Percentiles rank a stretch among this genome's conserved stretches.
phyloP scores from a whole-genome alignment of 2,329 filamentous ascomycete genomes.

The Xylariaceae sp. region DNA sequence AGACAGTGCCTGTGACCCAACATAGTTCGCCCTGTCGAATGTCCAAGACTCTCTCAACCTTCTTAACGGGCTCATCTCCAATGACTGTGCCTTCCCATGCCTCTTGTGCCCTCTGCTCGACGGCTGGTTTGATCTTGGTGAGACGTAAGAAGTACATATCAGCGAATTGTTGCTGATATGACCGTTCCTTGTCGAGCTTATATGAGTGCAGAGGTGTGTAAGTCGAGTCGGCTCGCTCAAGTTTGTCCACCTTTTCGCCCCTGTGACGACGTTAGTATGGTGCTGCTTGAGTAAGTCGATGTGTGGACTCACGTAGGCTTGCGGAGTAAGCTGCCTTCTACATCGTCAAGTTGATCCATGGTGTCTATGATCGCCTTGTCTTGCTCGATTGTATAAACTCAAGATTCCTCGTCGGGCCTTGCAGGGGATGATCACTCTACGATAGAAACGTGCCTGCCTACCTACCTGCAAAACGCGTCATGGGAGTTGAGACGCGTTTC shows the following conservation, averaged over 20 bases:
- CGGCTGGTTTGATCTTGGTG: constrained; percentile 77
- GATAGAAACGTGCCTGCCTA: neutral
- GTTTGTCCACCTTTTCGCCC: constrained; percentile 34
- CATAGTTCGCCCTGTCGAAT: constrained; percentile 93
- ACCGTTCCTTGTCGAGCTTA: constrained; percentile 62
- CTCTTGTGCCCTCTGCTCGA: constrained; percentile 68
- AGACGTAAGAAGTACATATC: constrained; percentile 97
- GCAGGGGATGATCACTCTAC: neutral
- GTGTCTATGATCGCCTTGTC: constrained; percentile 1
- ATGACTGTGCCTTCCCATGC: constrained; percentile 78
- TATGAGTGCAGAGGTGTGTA: constrained; percentile 79
- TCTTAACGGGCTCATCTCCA: constrained; percentile 68
- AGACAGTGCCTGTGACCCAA: constrained; percentile 92
- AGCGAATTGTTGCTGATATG: constrained; percentile 92
- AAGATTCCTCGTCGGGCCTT: neutral
- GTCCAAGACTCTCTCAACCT: constrained; percentile 85
- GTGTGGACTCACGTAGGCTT: constrained; percentile 43
- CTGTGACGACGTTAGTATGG: constrained; percentile 28
- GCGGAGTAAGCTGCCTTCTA: constrained; percentile 42
- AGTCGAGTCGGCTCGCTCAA: constrained; percentile 50
- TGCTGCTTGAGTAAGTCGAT: neutral
- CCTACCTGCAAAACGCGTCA: constrained; percentile 2
- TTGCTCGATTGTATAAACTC: too few species aligned
- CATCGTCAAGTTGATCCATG: constrained; percentile 44
- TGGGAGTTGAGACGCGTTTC: constrained; percentile 30